A percentile compares a stretch with the other conserved stretches of the same genome.
phyloP scores from a whole-genome alignment of 1,284 basidiomycete genomes.

The Ustilago hordei region DNA sequence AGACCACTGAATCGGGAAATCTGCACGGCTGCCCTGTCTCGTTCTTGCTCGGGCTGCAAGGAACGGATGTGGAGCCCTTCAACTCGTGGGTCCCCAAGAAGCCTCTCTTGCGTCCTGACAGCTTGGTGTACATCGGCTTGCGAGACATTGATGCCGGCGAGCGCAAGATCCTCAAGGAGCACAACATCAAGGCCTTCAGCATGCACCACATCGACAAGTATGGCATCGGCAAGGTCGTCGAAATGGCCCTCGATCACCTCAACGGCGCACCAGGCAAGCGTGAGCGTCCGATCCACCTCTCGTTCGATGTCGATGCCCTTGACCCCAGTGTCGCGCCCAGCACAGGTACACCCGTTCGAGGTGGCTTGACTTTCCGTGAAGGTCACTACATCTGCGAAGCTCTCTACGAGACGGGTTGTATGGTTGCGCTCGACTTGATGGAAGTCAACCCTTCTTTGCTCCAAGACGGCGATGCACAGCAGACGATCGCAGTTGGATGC shows the following conservation, averaged over 20 bases:
- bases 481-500: slow-evolving; percentile 94
- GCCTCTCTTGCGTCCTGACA: slow-evolving; percentile 75
- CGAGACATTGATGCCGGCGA: slow-evolving; percentile 93
- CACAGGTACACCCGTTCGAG: slow-evolving; percentile 93
- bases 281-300: slow-evolving; percentile 88
- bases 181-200: slow-evolving; percentile 90
- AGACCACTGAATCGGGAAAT: slow-evolving; percentile 87
- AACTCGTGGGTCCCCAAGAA: slow-evolving; percentile 64
- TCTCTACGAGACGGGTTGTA: slow-evolving; percentile 89
- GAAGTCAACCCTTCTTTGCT: slow-evolving; percentile 94
- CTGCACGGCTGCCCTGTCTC: slow-evolving; percentile 98
- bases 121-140: slow-evolving; percentile 92
- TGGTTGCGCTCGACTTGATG: slow-evolving; percentile 82
- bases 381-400: slow-evolving; percentile 94
- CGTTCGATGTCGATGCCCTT: slow-evolving; percentile 88
- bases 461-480: slow-evolving; percentile 77
- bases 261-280: slow-evolving; percentile 75
- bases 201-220: slow-evolving; percentile 99
- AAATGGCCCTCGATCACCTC: slow-evolving; percentile 93
- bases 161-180: slow-evolving; percentile 85
- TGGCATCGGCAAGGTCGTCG: slow-evolving; percentile 86
- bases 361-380: slow-evolving; percentile 95
- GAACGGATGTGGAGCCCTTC: slow-evolving; percentile 65
- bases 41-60: slow-evolving; percentile 77
- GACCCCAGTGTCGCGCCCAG: slow-evolving; percentile 94